Base-by-base conservation (phyloP, 768 basidiomycete genomes). In the Cantharellus cinnabarinus region DNA sequence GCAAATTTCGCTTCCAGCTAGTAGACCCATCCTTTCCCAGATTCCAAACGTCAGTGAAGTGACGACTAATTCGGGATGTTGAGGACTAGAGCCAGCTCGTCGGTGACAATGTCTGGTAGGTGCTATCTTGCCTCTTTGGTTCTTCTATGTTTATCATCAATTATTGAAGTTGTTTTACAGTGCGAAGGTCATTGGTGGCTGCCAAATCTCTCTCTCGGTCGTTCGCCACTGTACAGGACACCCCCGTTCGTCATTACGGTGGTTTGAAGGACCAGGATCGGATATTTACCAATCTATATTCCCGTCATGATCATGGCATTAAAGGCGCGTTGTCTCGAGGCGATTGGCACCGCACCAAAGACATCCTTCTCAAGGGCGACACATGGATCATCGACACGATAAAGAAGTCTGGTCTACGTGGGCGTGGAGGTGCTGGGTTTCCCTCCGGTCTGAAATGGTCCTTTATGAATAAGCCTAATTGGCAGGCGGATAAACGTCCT, bases 391-490 rank as follows among this genome's bases (percentile, higher is more conserved):
- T 98, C 61, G 83, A 95, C 68, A 82, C 81, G 50, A 87, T 98
- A 67, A 98, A 99, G 70, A 89, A 89, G 66, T 95, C 90, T 29
- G 94, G 94, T 52, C 77, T 98, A 41, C 81, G 94, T 67, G 94
- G 94, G 7, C 83, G 94, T 59, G 94, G 94, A 57, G 94, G 94
- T 57, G 94, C 94, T 48, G 94, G 94, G 38, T 99, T 99, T 68
- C 94, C 94, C 0, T 86, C 83, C 63, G 94, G 94, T 34, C 75
- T 98, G 65, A 97, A 98, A 69, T 97, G 93, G 93, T 86, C 83
- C 66, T 91, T 90, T 70, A 94, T 98, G 94, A 98, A 99, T 77
- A 99, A 98, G 72, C 93, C 91, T n/a, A 82, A 83, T 37, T 97
- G 94, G 94, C 81, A 98, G 74, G 84, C 87, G 68, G 94, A 97